Conservation (phyloP, 371 early-diverging fungal genomes). For the Apophysomyces sp. region DNA sequence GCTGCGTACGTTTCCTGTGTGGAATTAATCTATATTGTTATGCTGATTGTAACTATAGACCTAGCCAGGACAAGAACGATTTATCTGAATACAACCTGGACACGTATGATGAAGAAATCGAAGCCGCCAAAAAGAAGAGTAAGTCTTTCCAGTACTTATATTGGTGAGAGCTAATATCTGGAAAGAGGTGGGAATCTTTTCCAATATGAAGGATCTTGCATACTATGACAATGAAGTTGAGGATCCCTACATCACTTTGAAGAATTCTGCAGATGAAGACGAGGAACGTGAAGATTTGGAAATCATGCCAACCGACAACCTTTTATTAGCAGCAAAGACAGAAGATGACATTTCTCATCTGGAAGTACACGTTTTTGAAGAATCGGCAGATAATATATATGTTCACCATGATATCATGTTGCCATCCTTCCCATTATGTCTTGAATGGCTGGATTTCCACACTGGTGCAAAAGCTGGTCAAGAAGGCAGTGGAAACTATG, state of each 20-base stretch:
- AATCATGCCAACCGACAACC: slow-evolving; percentile 79
- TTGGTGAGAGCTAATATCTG: not conserved
- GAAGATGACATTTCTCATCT: slow-evolving; percentile 95
- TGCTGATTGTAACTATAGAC: not conserved
- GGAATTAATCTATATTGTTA: not conserved
- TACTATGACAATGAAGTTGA: slow-evolving; percentile 75
- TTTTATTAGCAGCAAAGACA: slow-evolving; percentile 89
- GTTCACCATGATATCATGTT: slow-evolving; percentile 98
- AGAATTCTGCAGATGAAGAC: slow-evolving; percentile 65
- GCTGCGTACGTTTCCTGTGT: not conserved
- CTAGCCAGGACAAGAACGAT: slow-evolving; percentile 50
- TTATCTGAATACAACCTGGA: slow-evolving; percentile 79
- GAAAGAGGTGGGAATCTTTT: slow-evolving; percentile 55
- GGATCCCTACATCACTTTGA: slow-evolving; percentile 81
- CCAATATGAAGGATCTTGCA: slow-evolving; percentile 75
- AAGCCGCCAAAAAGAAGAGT: slow-evolving; percentile 33
- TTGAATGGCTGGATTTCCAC: slow-evolving; percentile 92
- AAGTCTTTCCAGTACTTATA: slow-evolving; percentile 13
- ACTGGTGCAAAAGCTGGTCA: slow-evolving; percentile 60
- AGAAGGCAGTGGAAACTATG: slow-evolving; percentile 72
- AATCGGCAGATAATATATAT: slow-evolving; percentile 84
- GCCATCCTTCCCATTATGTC: slow-evolving; percentile 93
- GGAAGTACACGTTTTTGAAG: slow-evolving; percentile 89
- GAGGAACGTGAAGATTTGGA: slow-evolving; percentile 81
- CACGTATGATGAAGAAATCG: slow-evolving; percentile 66